Percentiles rank a stretch among this genome's conserved stretches.
These are phyloP conservation scores for Amphirosellinia nigrospora DNA, from an alignment of 495 filamentous ascomycete genomes.

Conservation along the genomic window DNA sequence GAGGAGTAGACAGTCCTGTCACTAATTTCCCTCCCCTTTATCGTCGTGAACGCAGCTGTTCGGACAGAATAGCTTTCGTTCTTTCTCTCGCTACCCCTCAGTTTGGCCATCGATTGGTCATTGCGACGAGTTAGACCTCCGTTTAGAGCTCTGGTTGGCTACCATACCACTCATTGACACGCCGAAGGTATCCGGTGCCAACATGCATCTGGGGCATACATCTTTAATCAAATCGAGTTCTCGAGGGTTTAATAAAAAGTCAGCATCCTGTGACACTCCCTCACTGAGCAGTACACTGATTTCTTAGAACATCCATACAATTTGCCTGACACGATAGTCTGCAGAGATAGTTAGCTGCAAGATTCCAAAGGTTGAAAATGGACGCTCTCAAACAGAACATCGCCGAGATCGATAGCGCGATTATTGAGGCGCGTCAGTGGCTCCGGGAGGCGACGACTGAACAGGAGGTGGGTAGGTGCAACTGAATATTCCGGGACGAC, in stretches of 20 bases:
- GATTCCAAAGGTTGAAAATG: constrained; percentile 1
- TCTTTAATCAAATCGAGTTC: constrained; percentile 14
- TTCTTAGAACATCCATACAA: background rate
- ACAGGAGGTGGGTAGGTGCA: constrained; percentile 16
- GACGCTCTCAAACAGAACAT: constrained; percentile 24
- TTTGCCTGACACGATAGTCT: background rate
- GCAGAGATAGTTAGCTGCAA: background rate
- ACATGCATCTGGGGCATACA: constrained; percentile 22
- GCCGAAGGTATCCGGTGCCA: constrained; percentile 12
- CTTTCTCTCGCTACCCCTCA: background rate
- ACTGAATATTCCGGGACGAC: background rate
- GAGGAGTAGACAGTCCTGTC: background rate
- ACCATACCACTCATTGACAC: background rate
- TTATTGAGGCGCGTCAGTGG: constrained; percentile 27
- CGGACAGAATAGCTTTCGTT: background rate
- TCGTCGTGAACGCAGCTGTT: background rate
- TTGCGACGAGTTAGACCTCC: constrained; percentile 2
- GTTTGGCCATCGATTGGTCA: background rate
- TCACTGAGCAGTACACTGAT: constrained; percentile 6
- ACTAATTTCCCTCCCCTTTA: background rate
- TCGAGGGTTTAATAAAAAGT: constrained; percentile 8
- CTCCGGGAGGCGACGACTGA: constrained; percentile 13
- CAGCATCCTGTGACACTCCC: background rate
- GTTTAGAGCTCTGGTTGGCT: constrained; percentile 3
- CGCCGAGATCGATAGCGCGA: constrained; percentile 22